Percentiles rank a stretch among this genome's conserved stretches.
Evolutionary conservation across 441 rosid genomes (phyloP).

Genomic region (Populus hybrid): DNA sequence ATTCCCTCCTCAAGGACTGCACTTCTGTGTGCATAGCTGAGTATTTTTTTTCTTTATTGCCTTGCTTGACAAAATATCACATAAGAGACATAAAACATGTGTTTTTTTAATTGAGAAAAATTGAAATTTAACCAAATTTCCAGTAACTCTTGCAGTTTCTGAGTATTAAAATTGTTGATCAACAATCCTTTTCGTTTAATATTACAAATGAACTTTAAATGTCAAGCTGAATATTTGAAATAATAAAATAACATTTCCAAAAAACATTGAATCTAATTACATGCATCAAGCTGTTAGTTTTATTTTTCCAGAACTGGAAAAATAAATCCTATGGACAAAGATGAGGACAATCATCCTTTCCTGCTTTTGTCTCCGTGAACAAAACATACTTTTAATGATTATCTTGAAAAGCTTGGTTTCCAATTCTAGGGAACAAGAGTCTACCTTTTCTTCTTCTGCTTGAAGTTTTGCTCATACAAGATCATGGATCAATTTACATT

Average conservation of each 20-base stretch:
- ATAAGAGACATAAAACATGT: not conserved
- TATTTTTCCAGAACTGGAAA: not conserved
- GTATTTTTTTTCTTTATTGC: not conserved
- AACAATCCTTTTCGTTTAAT: not conserved
- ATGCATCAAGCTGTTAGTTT: not conserved
- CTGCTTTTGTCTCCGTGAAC: not conserved
- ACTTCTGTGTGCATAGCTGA: not conserved
- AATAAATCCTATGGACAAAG: not conserved
- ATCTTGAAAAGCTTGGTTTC: not conserved
- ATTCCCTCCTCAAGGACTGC: not conserved
- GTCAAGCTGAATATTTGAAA: not conserved
- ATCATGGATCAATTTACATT: not conserved
- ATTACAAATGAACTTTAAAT: not conserved
- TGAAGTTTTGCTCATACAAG: not conserved
- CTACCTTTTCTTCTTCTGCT: not conserved
- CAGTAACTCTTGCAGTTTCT: not conserved
- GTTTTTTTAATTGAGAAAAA: not conserved
- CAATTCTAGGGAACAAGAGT: not conserved
- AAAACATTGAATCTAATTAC: too few species aligned
- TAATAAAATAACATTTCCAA: too few species aligned
- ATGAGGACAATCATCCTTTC: not conserved
- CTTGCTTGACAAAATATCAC: not conserved
- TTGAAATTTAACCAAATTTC: not conserved
- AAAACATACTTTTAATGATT: not conserved
- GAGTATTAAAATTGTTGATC: not conserved